A percentile compares a stretch with the other conserved stretches of the same genome.
phyloP scores from a whole-genome alignment of 352 stramenopile genomes.

The Thraustochytrium striatum region DNA sequence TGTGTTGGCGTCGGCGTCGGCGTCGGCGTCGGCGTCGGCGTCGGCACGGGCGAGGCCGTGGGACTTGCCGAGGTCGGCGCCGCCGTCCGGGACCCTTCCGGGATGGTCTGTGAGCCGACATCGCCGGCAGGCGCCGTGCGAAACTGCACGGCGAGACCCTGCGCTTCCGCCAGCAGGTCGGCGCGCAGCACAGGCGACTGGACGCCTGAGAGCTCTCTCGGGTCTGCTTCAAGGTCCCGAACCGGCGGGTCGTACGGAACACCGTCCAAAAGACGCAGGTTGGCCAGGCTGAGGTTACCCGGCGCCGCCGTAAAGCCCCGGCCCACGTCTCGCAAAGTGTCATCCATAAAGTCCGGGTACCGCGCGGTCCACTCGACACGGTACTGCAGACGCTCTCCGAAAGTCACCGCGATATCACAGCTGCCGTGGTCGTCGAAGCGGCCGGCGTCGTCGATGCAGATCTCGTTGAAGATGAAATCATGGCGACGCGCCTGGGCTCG shows the following conservation, averaged over 20 bases:
- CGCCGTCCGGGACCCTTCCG: background rate
- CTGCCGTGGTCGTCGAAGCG: background rate
- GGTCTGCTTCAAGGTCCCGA: slow-evolving; percentile 1
- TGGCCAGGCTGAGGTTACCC: background rate
- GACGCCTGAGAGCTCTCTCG: background rate
- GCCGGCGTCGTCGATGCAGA: slow-evolving; percentile 3
- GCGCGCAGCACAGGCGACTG: background rate
- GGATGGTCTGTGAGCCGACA: background rate
- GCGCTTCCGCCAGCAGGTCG: background rate
- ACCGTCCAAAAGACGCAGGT: background rate
- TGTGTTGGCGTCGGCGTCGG: background rate
- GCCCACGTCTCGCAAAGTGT: background rate
- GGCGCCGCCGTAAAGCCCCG: background rate
- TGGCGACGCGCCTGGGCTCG: background rate
- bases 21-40: background rate
- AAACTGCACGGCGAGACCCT: background rate
- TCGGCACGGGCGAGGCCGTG: background rate
- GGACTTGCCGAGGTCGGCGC: background rate
- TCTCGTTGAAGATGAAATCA: slow-evolving; percentile 34
- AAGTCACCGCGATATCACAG: slow-evolving; percentile 14
- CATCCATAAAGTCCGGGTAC: slow-evolving; percentile 18
- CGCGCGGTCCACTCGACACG: slow-evolving; percentile 37
- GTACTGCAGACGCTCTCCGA: slow-evolving; percentile 31
- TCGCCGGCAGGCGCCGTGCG: background rate
- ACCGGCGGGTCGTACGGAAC: background rate